phyloP scores from a whole-genome alignment of 345 rosid genomes.

The Citrus australasica region DNA sequence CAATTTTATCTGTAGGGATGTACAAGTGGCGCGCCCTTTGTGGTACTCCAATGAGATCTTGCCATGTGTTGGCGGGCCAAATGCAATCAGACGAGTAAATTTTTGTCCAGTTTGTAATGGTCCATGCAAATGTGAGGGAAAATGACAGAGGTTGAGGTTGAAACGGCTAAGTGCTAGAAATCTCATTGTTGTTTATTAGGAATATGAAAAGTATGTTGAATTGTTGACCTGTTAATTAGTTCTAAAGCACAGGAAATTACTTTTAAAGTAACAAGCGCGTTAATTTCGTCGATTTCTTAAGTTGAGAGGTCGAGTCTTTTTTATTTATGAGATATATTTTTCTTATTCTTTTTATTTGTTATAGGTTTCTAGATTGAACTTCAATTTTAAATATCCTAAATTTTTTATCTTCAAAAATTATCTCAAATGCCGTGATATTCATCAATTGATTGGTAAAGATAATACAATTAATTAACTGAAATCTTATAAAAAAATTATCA shows the following conservation, averaged over 20 bases:
- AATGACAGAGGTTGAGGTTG: background rate
- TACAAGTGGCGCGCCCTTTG: constrained; percentile 7
- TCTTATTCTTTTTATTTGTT: no score
- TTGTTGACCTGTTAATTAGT: background rate
- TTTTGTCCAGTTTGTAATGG: constrained; percentile 3
- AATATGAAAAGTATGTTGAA: background rate
- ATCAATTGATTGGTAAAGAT: no score
- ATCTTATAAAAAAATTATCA: no score
- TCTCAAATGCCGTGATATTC: no score
- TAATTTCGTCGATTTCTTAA: no score
- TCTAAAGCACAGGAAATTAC: background rate
- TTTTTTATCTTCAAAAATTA: no score
- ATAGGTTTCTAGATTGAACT: no score
- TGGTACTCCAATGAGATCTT: constrained; percentile 13
- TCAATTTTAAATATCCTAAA: no score
- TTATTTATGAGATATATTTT: no score
- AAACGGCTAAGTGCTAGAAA: background rate
- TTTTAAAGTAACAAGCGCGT: no score
- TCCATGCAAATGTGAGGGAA: background rate
- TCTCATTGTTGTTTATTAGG: background rate
- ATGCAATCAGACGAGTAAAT: background rate
- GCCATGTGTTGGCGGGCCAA: constrained; percentile 20
- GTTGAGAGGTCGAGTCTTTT: no score
- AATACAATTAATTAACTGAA: no score
- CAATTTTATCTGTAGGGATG: background rate